phyloP scores from a whole-genome alignment of 2,329 filamentous ascomycete species.

The Onygena corvina region DNA sequence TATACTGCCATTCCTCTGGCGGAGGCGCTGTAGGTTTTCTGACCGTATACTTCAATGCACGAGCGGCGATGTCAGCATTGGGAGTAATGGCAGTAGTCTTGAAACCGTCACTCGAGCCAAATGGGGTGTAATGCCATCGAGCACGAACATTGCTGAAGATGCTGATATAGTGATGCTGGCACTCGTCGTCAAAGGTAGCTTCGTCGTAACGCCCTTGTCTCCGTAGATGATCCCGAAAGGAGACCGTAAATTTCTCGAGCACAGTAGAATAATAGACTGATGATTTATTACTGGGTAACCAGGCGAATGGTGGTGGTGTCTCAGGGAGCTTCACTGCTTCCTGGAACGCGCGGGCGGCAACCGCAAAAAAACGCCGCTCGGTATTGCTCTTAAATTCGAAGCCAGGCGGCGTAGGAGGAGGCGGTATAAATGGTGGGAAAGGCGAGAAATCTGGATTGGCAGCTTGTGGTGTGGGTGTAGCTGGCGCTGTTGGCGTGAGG shows the following conservation, averaged over 20 bases:
- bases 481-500: neutral
- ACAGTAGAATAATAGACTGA: constrained; percentile 14
- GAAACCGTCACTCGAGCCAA: constrained; percentile 11
- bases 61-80: constrained; percentile 9
- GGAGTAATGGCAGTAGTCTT: constrained; percentile 13
- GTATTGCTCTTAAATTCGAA: constrained; percentile 4
- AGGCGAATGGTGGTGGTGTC: constrained; percentile 13
- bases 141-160: constrained; percentile 16
- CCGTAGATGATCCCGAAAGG: constrained; percentile 10
- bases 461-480: neutral
- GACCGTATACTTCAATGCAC: constrained; percentile 11
- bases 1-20: constrained; percentile 12
- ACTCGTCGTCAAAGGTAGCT: constrained; percentile 12
- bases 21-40: constrained; percentile 12
- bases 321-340: constrained; percentile 15
- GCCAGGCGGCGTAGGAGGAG: neutral
- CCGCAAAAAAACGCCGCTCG: constrained; percentile 9
- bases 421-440: neutral
- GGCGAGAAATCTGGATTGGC: neutral
- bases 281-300: constrained; percentile 13
- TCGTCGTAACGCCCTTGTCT: constrained; percentile 6
- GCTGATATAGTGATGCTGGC: constrained; percentile 14
- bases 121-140: constrained; percentile 13
- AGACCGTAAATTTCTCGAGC: constrained; percentile 12
- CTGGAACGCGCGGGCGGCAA: constrained; percentile 16